Base-by-base conservation (phyloP, 2,329 filamentous ascomycete species). In the Microdochium paspali region DNA sequence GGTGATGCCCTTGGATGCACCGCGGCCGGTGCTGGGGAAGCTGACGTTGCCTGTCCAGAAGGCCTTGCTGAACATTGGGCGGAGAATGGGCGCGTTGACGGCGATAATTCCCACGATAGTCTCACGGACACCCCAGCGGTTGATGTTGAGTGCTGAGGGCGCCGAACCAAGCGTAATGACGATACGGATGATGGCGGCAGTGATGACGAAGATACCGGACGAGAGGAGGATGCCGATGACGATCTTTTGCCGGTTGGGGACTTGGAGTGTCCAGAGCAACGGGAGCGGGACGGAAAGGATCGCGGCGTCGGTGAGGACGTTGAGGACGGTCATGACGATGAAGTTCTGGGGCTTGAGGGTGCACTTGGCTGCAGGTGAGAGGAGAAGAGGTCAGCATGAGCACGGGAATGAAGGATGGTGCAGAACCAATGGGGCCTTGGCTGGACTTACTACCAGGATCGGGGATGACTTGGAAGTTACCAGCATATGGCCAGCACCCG, bases 101-200 rank as follows among this genome's bases (percentile, higher is more conserved):
- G 63, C 59, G n/a, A 65, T 49, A 20, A 65, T 60, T 15, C 59
- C 62, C n/a, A 64, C 59, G 25, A 62, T 53, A 2, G 61, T 65
- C 47, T 67, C 65, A 43, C 65, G 55, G 1, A 64, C 56, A 15
- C 63, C 64, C 65, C 65, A 66, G n/a, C 56, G 50, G 44, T 67
- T 66, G 45, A 66, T 64, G 46, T 58, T 63, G 13, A 61, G 51
- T 2, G 59, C 60, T 1, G 56, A 59, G 0, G 61, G 62, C 13
- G 50, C 51, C 7, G 53, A 49, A 24, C 54, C 53, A 2, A 66
- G 51, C 1, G 63, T 62, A 46, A 63, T 55, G n/a, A 57, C 54
- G 25, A 58, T 57, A 9, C 63, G 58, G 13, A 64, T 54, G 42
- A 66, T 57, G 20, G 64, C 63, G 1, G 64, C 61, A 3, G 53